Conservation (phyloP, 108 stramenopile genomes). For the Fragilaria crotonensis region DNA sequence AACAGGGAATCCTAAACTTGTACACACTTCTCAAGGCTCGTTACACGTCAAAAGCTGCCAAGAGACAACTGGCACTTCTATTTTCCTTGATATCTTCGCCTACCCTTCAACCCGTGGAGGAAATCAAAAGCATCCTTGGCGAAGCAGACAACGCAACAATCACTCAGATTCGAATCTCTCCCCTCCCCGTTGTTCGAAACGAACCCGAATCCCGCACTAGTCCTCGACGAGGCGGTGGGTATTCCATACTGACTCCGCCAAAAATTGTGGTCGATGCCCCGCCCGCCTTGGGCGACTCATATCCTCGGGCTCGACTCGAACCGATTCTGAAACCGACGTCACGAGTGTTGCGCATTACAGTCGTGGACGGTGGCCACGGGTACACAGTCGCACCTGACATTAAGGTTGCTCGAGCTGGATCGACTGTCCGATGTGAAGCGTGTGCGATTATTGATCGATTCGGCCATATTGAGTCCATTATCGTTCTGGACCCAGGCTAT, state of each 20-base stretch:
- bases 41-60: constrained; percentile 62
- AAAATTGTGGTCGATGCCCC: constrained; percentile 44
- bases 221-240: constrained; percentile 72
- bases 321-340: constrained; percentile 57
- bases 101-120: constrained; percentile 62
- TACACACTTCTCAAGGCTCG: constrained; percentile 75
- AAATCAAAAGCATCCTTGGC: constrained; percentile 67
- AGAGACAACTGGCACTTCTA: constrained; percentile 82
- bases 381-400: constrained; percentile 49
- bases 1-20: constrained; percentile 75
- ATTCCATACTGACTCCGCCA: constrained; percentile 34
- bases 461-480: constrained; percentile 48
- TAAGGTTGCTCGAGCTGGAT: constrained; percentile 37
- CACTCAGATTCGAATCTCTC: constrained; percentile 28
- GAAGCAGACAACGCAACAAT: constrained; percentile 84
- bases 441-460: constrained; percentile 61
- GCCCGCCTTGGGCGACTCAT: constrained; percentile 70
- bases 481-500: constrained; percentile 74
- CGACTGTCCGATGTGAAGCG: constrained; percentile 47
- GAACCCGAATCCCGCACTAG: constrained; percentile 44
- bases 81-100: constrained; percentile 75
- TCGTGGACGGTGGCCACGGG: constrained; percentile 69
- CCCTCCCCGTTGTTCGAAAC: constrained; percentile 6
- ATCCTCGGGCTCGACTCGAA: constrained; percentile 41
- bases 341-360: constrained; percentile 59